Evolutionary conservation across 2,329 filamentous ascomycete species (phyloP), one percentile per base, ranked within the genome.

Genomic region (Lachnellula cervina): DNA sequence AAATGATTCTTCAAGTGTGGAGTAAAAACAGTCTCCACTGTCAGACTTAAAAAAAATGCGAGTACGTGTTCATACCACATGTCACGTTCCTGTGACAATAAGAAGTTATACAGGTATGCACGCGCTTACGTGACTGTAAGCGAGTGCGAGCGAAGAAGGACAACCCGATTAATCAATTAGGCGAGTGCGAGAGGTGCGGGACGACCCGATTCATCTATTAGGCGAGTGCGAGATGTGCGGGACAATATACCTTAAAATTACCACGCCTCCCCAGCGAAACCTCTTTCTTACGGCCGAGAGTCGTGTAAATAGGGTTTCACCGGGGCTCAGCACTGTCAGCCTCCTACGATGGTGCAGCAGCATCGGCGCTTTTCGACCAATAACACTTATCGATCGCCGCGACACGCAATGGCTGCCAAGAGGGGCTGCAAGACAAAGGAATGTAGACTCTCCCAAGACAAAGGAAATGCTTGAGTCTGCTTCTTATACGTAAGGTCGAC

Each of bases 371-470:
- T 52, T 52, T 47, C 50, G 40, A 52, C 50, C 50, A 52, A 47
- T 52, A 28, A 52, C 50, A 52, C 38, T 52, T 52, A 28, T 28
- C 21, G 50, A 28, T 52, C 19, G 50, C 40, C 50, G 50, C 50
- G 40, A 52, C 50, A 52, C 50, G 50, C 40, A 43, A 52, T 46
- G 40, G 14, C 50, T 52, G 40, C 38, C 17, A 52, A 47, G 50
- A n/a, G 50, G 50, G 50, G 40, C 50, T 35, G 50, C 50, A 43
- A 43, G 37, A 40, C 14, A 40, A 40, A 40, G 37, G 37, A 16
- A 11, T 40, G n/a, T n/a, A n/a, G n/a, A n/a, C n/a, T n/a, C n/a
- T n/a, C n/a, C n/a, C n/a, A n/a, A n/a, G n/a, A n/a, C n/a, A n/a
- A n/a, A 11, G 37, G 14, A 40, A 17, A 40, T 40, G 21, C 50